These are phyloP conservation scores for Chionographis japonica DNA, from an alignment of 106 monocot genomes.

Conservation along the genomic window DNA sequence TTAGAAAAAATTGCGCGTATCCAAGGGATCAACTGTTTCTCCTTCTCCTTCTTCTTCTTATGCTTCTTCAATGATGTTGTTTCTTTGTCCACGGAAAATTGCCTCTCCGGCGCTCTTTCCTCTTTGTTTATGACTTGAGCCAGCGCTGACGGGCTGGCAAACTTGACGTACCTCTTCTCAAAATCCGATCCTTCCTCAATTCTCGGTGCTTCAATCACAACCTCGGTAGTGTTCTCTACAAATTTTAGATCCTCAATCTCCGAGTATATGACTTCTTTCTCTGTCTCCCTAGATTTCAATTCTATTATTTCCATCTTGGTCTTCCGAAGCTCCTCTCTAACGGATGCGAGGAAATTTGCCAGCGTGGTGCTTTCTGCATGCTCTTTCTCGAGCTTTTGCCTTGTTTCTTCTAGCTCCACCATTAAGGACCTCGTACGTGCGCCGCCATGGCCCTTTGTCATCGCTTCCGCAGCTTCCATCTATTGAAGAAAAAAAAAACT, in stretches of 20 bases:
- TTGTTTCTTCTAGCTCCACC: constrained; percentile 52
- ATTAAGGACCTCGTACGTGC: constrained; percentile 3
- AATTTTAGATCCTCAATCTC: constrained; percentile 31
- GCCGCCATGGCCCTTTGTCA: not conserved
- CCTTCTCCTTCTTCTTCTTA: constrained; percentile 17
- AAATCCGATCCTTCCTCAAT: not conserved
- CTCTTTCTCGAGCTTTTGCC: constrained; percentile 51
- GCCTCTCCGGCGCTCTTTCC: constrained; percentile 8
- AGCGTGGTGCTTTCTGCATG: constrained; percentile 41
- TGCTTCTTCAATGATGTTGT: constrained; percentile 19
- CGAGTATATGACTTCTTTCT: constrained; percentile 5
- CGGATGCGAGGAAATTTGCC: constrained; percentile 34
- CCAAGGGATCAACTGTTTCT: too few species aligned
- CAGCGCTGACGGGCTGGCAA: constrained; percentile 24
- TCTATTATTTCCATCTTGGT: constrained; percentile 52
- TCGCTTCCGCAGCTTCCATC: constrained; percentile 15
- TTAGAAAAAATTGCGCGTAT: too few species aligned
- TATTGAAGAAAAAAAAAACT: not conserved
- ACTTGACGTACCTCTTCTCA: constrained; percentile 44
- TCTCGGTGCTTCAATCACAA: not conserved
- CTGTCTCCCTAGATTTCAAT: constrained; percentile 17
- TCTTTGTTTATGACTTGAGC: constrained; percentile 5
- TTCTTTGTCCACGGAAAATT: constrained; percentile 17
- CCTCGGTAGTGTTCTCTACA: constrained; percentile 15
- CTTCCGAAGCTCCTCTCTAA: constrained; percentile 52